Evolutionary conservation across 306 rosid species (phyloP).

Genomic region (Sechiopsis laciniata): DNA sequence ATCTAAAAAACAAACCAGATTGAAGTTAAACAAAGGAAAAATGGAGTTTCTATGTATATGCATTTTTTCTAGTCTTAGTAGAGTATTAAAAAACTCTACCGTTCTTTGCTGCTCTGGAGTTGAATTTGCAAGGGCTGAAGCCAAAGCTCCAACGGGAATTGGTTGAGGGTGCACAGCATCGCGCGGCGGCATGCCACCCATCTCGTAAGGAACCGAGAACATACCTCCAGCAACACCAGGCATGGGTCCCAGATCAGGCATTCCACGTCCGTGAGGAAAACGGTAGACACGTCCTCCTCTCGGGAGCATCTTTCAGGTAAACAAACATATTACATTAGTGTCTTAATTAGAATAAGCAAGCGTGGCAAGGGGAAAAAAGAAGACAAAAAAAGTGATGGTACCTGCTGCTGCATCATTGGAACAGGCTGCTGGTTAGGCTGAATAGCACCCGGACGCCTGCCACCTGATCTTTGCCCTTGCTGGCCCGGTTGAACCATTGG

Average conservation of each 20-base stretch:
- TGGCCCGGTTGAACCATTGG: slow-evolving; percentile 99
- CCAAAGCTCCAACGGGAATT: slow-evolving; percentile 87
- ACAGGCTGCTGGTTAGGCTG: slow-evolving; percentile 88
- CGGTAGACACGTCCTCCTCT: slow-evolving; percentile 95
- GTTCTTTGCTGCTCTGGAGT: slow-evolving; percentile 97
- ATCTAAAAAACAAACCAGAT: slow-evolving; percentile 42
- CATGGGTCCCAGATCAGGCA: slow-evolving; percentile 73
- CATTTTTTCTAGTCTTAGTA: not conserved
- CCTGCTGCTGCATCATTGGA: slow-evolving; percentile 94
- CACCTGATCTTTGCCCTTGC: slow-evolving; percentile 94
- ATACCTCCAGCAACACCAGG: slow-evolving; percentile 92
- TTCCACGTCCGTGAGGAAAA: slow-evolving; percentile 77
- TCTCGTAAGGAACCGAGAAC: slow-evolving; percentile 91
- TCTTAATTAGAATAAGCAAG: not conserved
- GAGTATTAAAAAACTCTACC: slow-evolving; percentile 29
- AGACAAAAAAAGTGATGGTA: not conserved
- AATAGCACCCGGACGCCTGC: slow-evolving; percentile 73
- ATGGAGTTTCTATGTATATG: not conserved
- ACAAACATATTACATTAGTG: slow-evolving; percentile 10
- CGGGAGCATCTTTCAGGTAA: slow-evolving; percentile 69
- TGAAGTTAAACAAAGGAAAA: not conserved
- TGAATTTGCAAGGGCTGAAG: slow-evolving; percentile 88
- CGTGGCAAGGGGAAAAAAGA: not conserved
- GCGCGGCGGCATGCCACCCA: slow-evolving; percentile 71
- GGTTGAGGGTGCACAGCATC: slow-evolving; percentile 71